Evolutionary conservation across 805 yeast genomes (phyloP).

Genomic region (Candida chauliodis): DNA sequence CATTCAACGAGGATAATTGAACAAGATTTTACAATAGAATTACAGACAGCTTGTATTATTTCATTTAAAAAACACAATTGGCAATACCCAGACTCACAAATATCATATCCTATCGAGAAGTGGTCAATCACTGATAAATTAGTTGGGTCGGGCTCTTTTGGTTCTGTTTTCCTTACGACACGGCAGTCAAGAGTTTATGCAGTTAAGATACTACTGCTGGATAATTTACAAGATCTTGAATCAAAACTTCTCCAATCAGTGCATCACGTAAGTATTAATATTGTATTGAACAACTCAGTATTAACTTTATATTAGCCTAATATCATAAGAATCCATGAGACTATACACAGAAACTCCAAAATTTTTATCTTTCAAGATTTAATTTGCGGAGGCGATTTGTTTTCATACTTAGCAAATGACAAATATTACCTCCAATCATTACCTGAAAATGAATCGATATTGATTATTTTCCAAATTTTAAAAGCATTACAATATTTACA

Average conservation of each 20-base stretch:
- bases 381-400: constrained; percentile 56
- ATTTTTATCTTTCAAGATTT: constrained; percentile 48
- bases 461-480: constrained; percentile 54
- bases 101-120: constrained; percentile 3
- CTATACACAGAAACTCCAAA: constrained; percentile 21
- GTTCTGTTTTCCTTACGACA: constrained; percentile 43
- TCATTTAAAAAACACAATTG: background rate
- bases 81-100: background rate
- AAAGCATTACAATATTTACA: constrained; percentile 57
- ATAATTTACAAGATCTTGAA: background rate
- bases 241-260: constrained; percentile 28
- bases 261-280: constrained; percentile 32
- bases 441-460: constrained; percentile 51
- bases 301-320: constrained; percentile 36
- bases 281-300: background rate
- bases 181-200: constrained; percentile 39
- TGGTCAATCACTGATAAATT: constrained; percentile 44
- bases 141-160: constrained; percentile 58
- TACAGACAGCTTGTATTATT: constrained; percentile 20
- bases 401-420: constrained; percentile 48
- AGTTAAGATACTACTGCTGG: constrained; percentile 39
- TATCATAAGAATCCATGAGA: constrained; percentile 43
- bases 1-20: constrained; percentile 30
- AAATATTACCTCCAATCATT: constrained; percentile 37
- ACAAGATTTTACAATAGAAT: constrained; percentile 37